Base-by-base conservation (phyloP, 805 yeast genomes). In the Myxozyma kluyveri region DNA sequence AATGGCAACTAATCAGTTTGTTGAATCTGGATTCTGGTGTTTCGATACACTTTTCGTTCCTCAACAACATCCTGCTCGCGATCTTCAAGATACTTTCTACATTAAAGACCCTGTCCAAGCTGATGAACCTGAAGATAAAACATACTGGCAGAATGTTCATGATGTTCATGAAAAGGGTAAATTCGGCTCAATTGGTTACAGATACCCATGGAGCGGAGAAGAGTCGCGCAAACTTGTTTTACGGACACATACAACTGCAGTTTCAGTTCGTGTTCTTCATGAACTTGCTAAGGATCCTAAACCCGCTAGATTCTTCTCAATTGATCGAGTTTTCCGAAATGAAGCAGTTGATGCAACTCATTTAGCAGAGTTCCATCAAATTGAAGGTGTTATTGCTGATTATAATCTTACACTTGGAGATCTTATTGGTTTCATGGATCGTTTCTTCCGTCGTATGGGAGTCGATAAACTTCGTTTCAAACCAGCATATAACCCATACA, bases 261-360 rank as follows among this genome's bases (percentile, higher is more conserved):
- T 91, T 51, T 89, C 97, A 2, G 80, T 97, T 5, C 78, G 79
- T 42, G 84, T 93, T 88, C 79, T 93, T 65, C 86, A 93, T 69
- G 69, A 87, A 65, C 78, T 93, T 62, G 97, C 98, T 48, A 52
- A 65, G 51, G 65, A 63, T 45, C 68, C 68, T 47, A 73, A 80
- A 58, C 97, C 98, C 53, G 79, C 86, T 6, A 82, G 98, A 74
- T 78, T 88, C 68, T 93, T 93, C 76, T 87, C 96, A 44, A 95
- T 93, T 65, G 99, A 93, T 72, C 83, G 97, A 68, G 99, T 93
- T 55, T 93, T 93, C 87, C 88, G 99, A 76, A 93, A 93, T 70
- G 99, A 93, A 76, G 98, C 99, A 26, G 99, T 93, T 47, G 99
- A 93, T 70, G 98, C 98, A 47, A 93, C 99, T 17, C 99, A 93